Percentiles rank a stretch among this genome's conserved stretches.
These are phyloP conservation scores for Tardiomyces depauwii DNA, from an alignment of 1,139 yeast species.

Conservation along the genomic window DNA sequence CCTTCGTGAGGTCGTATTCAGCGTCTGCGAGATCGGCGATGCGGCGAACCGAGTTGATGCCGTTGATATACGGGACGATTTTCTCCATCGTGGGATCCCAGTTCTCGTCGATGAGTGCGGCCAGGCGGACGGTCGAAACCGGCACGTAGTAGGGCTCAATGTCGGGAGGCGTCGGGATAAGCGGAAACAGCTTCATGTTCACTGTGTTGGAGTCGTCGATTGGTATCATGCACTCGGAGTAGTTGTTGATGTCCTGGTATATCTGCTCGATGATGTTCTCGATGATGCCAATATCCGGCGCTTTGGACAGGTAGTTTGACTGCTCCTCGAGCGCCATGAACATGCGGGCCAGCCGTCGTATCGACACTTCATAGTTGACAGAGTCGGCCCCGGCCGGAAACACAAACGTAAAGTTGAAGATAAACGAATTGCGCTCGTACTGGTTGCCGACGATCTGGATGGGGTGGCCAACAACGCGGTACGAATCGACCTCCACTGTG, in stretches of 20 bases:
- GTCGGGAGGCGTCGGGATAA: slow-evolving; percentile 74
- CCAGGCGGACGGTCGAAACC: slow-evolving; percentile 64
- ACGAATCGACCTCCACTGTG: slow-evolving; percentile 59
- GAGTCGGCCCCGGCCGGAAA: slow-evolving; percentile 76
- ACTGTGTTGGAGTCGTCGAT: slow-evolving; percentile 83
- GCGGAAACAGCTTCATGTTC: slow-evolving; percentile 84
- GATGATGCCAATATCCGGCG: slow-evolving; percentile 38
- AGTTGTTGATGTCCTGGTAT: slow-evolving; percentile 84
- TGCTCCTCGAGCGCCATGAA: slow-evolving; percentile 88
- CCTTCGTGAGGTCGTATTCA: slow-evolving; percentile 65
- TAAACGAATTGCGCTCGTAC: slow-evolving; percentile 85
- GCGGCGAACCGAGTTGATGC: slow-evolving; percentile 68
- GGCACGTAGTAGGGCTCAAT: slow-evolving; percentile 75
- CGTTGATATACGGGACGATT: slow-evolving; percentile 76
- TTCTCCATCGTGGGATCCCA: slow-evolving; percentile 98
- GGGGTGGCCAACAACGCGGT: slow-evolving; percentile 80
- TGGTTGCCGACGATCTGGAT: slow-evolving; percentile 64
- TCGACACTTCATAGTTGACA: slow-evolving; percentile 77
- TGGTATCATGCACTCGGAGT: slow-evolving; percentile 92
- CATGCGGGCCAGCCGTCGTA: slow-evolving; percentile 77
- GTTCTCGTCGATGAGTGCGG: slow-evolving; percentile 65
- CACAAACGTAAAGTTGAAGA: slow-evolving; percentile 86
- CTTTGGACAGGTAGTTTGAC: slow-evolving; percentile 54
- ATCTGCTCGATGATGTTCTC: slow-evolving; percentile 79
- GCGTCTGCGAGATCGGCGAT: slow-evolving; percentile 77